Evolutionary conservation across 208 protist species (phyloP).

Genomic region (Trypanosoma theileri): DNA sequence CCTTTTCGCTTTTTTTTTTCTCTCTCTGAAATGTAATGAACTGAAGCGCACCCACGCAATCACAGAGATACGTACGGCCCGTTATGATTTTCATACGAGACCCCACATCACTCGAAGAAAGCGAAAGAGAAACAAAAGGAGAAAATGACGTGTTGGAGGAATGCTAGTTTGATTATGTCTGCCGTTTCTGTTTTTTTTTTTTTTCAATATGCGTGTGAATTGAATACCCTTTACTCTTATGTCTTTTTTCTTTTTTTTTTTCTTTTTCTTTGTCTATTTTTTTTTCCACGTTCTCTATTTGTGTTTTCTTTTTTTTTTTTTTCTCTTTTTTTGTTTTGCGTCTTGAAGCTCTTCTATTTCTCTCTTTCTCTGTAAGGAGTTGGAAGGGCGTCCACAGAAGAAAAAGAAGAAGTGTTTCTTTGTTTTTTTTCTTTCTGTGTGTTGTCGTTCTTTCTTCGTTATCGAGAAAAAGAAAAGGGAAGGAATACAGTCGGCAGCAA

Average conservation of each 20-base stretch:
- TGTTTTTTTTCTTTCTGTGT: background rate
- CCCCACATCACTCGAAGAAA: no score
- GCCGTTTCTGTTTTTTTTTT: conserved; percentile 21
- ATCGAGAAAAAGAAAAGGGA: conserved; percentile 11
- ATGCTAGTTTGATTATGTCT: no score
- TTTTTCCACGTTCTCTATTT: background rate
- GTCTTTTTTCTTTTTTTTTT: conserved; percentile 2
- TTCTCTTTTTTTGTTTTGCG: conserved; percentile 19
- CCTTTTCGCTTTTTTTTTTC: no score
- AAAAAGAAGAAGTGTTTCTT: no score
- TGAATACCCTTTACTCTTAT: background rate
- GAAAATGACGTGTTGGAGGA: background rate
- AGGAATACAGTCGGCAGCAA: conserved; percentile 12
- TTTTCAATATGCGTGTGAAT: background rate
- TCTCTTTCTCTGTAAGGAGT: no score
- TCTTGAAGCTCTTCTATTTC: conserved; percentile 8
- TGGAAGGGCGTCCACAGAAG: no score
- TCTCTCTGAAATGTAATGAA: no score
- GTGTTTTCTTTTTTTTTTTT: conserved; percentile 14
- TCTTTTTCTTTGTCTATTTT: conserved; percentile 19
- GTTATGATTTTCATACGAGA: no score
- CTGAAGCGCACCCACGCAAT: no score
- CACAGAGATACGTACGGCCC: no score
- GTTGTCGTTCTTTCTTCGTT: background rate
- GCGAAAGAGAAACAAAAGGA: background rate